Evolutionary conservation across 2,329 filamentous ascomycete species (phyloP).

Genomic region (Aspergillus caelatus): DNA sequence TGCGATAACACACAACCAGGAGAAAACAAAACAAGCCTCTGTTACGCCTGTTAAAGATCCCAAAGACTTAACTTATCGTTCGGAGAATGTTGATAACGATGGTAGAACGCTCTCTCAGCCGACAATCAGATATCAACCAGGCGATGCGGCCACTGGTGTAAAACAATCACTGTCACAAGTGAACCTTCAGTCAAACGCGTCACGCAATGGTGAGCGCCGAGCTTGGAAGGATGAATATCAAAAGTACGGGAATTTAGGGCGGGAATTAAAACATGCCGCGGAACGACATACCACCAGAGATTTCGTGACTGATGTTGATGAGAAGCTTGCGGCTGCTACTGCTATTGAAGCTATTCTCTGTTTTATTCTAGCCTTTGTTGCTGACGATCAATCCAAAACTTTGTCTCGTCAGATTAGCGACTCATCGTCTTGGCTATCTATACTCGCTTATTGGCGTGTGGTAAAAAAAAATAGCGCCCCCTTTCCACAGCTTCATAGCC

Average conservation of each 20-base stretch:
- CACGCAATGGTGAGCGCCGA: conserved; percentile 40
- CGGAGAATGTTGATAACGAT: conserved; percentile 44
- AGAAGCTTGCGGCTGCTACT: conserved; percentile 42
- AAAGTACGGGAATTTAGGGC: conserved; percentile 46
- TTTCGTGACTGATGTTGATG: conserved; percentile 30
- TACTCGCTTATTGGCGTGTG: conserved; percentile 51
- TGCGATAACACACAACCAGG: conserved; percentile 33
- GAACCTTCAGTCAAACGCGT: conserved; percentile 24
- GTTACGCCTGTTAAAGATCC: conserved; percentile 49
- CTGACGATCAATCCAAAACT: conserved; percentile 44
- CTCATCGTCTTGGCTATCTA: conserved; percentile 49
- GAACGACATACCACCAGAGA: conserved; percentile 38
- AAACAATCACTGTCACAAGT: conserved; percentile 34
- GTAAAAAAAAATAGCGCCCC: conserved; percentile 42
- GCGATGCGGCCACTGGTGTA: conserved; percentile 26
- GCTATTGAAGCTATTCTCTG: conserved; percentile 51
- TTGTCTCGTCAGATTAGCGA: conserved; percentile 41
- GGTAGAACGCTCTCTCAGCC: conserved; percentile 41
- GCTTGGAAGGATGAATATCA: conserved; percentile 48
- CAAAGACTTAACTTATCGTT: conserved; percentile 40
- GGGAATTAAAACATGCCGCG: conserved; percentile 50
- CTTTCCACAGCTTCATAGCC: conserved; percentile 46
- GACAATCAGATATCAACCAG: conserved; percentile 31
- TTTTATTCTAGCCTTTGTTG: conserved; percentile 51
- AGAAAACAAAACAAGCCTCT: conserved; percentile 31